phyloP scores from a whole-genome alignment of 805 yeast genomes.

The Saccharomyces kudriavzevii region DNA sequence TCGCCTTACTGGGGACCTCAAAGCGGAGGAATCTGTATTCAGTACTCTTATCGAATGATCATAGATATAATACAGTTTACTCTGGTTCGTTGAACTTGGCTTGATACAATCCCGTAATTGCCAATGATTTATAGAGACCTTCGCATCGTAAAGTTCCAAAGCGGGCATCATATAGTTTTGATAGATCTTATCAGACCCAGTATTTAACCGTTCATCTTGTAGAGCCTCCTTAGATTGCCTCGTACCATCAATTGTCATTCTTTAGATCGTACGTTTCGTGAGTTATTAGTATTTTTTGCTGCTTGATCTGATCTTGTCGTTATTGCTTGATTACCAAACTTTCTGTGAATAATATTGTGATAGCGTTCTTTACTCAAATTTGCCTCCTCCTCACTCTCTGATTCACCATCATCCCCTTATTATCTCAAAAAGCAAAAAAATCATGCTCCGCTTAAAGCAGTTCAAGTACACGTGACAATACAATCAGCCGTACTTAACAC shows the following conservation, averaged over 20 bases:
- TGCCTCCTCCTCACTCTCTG: not conserved
- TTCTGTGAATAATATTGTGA: not conserved
- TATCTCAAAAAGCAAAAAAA: not conserved
- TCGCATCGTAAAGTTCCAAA: constrained; percentile 25
- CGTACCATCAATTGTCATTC: constrained; percentile 16
- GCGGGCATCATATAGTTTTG: constrained; percentile 30
- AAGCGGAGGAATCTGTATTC: constrained; percentile 28
- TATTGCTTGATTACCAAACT: not conserved
- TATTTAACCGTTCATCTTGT: constrained; percentile 19
- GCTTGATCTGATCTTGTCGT: not conserved
- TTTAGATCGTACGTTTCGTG: not conserved
- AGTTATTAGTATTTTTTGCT: not conserved
- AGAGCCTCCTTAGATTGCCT: constrained; percentile 10
- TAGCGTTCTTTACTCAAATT: not conserved
- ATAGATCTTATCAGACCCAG: constrained; percentile 26
- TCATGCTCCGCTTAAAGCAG: not conserved
- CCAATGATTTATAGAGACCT: constrained; percentile 50
- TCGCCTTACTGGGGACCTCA: constrained; percentile 1
- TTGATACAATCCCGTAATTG: constrained; percentile 71
- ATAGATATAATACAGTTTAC: constrained; percentile 50
- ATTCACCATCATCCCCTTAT: not conserved
- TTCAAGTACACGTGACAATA: not conserved
- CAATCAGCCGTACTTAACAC: not conserved
- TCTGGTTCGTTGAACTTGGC: constrained; percentile 35
- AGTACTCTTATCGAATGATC: constrained; percentile 44